phyloP scores from a whole-genome alignment of 1,139 yeast genomes.

The Cylindricascospora bacillispora region DNA sequence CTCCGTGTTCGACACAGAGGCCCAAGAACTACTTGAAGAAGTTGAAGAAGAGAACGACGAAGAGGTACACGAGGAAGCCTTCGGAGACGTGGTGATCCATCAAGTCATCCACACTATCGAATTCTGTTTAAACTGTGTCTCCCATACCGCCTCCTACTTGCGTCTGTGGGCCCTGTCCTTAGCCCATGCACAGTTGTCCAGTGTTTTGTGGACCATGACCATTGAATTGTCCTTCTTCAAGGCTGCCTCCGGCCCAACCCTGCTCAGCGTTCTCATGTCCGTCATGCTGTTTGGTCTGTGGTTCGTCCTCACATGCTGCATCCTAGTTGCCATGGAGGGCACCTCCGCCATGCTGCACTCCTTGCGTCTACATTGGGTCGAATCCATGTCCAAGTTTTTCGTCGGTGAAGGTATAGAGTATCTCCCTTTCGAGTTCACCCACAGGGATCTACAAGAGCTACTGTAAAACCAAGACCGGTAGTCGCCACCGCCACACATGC shows the following conservation, averaged over 20 bases:
- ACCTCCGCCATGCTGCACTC: conserved; percentile 82
- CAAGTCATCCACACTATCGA: conserved; percentile 73
- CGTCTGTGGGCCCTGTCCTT: conserved; percentile 71
- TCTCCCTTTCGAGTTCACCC: conserved; percentile 41
- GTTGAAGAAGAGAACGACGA: conserved; percentile 30
- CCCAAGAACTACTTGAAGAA: conserved; percentile 10
- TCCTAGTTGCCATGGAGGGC: conserved; percentile 74
- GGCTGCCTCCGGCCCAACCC: conserved; percentile 24
- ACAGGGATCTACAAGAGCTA: no score
- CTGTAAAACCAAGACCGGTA: no score
- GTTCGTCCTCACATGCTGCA: conserved; percentile 61
- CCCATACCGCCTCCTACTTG: conserved; percentile 68
- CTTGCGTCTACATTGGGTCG: conserved; percentile 78
- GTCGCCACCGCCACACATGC: not conserved
- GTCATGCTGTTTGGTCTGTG: conserved; percentile 56
- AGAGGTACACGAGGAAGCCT: conserved; percentile 43
- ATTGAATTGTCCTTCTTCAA: conserved; percentile 42
- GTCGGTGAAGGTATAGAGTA: conserved; percentile 72
- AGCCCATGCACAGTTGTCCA: conserved; percentile 67
- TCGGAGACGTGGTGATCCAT: conserved; percentile 68
- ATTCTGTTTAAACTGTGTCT: conserved; percentile 65
- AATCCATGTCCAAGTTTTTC: conserved; percentile 73
- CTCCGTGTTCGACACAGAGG: conserved; percentile 19
- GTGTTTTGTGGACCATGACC: conserved; percentile 72
- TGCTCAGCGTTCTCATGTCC: conserved; percentile 24